Percentiles rank a stretch among this genome's conserved stretches.
phyloP scores from a whole-genome alignment of 768 basidiomycete genomes.

The Ramaria rubella region DNA sequence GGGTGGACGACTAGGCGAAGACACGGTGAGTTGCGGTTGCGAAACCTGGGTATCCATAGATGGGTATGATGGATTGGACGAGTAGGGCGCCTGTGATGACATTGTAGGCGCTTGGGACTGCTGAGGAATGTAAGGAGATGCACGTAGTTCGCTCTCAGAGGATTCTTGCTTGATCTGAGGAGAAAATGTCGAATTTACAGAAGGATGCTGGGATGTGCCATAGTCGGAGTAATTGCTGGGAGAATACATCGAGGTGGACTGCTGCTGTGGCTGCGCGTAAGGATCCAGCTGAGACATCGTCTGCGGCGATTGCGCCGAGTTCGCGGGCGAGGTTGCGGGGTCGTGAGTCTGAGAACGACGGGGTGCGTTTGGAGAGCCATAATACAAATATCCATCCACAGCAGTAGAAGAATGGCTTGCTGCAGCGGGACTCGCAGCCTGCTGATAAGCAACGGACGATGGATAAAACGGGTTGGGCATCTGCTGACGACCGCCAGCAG shows the following conservation, averaged over 20 bases:
- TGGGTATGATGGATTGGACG: slow-evolving; percentile 8
- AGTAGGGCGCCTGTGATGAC: slow-evolving; percentile 10
- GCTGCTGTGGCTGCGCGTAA: neutral
- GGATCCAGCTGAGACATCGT: slow-evolving; percentile 18
- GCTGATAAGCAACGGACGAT: slow-evolving; percentile 25
- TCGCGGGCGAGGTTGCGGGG: neutral
- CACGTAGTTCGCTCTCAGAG: slow-evolving; percentile 9
- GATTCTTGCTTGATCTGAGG: slow-evolving; percentile 8
- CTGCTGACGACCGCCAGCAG: neutral
- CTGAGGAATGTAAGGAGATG: slow-evolving; percentile 54
- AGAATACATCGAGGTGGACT: slow-evolving; percentile 1
- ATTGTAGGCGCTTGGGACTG: slow-evolving; percentile 13
- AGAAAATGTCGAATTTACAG: neutral
- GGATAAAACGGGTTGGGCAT: slow-evolving; percentile 15
- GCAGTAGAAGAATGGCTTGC: slow-evolving; percentile 37
- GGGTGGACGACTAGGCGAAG: slow-evolving; percentile 43
- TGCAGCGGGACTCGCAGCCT: slow-evolving; percentile 55
- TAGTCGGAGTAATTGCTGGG: slow-evolving; percentile 6
- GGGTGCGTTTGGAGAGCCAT: neutral
- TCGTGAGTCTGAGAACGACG: neutral
- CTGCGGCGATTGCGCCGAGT: slow-evolving; percentile 13
- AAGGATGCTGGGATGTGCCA: neutral
- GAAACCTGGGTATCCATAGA: slow-evolving; percentile 9
- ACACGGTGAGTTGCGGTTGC: slow-evolving; percentile 46
- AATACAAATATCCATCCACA: slow-evolving; percentile 29